Evolutionary conservation across 495 filamentous ascomycete genomes (phyloP).

Genomic region (Neurospora discreta): DNA sequence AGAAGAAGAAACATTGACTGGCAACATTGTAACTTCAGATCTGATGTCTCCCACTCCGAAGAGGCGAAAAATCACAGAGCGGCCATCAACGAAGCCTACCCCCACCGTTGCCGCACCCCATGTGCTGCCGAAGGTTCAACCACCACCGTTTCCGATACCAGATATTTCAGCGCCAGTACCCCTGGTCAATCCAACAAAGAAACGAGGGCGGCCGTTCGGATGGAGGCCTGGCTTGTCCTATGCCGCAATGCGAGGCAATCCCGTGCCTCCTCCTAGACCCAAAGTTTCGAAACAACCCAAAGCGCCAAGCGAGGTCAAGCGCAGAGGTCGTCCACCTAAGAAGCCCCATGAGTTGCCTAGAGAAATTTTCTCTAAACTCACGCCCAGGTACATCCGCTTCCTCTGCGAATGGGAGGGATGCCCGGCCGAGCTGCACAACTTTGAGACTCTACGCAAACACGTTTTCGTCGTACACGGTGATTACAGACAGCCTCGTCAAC

Average conservation of each 20-base stretch:
- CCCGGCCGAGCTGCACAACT: slow-evolving; percentile 60
- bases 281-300: slow-evolving; percentile 9
- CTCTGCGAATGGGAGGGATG: slow-evolving; percentile 38
- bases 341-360: slow-evolving; percentile 12
- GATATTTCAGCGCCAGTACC: neutral
- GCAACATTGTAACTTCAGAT: slow-evolving; percentile 5
- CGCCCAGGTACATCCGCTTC: slow-evolving; percentile 19
- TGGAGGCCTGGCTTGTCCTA: slow-evolving; percentile 18
- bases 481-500: neutral
- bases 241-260: neutral
- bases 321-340: slow-evolving; percentile 11
- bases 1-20: neutral
- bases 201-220: slow-evolving; percentile 20
- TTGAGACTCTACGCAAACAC: slow-evolving; percentile 59
- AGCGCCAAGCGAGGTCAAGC: slow-evolving; percentile 8
- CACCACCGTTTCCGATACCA: neutral
- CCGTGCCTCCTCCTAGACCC: slow-evolving; percentile 1
- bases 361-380: slow-evolving; percentile 14
- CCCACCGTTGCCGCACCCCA: neutral
- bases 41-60: neutral
- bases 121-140: neutral
- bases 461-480: slow-evolving; percentile 43
- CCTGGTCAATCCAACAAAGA: slow-evolving; percentile 6
- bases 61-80: neutral
- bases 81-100: neutral